These are phyloP conservation scores for Zygosaccharomyces siamensis DNA, from an alignment of 805 yeast species.

Conservation along the genomic window DNA sequence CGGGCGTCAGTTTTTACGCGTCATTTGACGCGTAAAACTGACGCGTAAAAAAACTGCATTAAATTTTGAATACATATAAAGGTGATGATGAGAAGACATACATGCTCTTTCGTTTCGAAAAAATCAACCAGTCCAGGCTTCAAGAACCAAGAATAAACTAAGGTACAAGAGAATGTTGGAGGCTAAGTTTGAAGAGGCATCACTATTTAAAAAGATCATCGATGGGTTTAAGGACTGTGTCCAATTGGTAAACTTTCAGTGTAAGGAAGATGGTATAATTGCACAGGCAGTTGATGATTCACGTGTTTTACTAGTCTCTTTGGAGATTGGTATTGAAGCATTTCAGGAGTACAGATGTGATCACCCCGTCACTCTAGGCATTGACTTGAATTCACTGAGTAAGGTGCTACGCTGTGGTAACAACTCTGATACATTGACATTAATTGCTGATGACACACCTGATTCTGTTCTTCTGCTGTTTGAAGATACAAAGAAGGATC, in stretches of 20 bases:
- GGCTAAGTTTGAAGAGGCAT: slow-evolving; percentile 93
- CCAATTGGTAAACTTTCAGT: slow-evolving; percentile 91
- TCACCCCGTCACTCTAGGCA: slow-evolving; percentile 84
- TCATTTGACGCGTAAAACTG: slow-evolving; percentile 5
- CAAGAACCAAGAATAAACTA: not conserved
- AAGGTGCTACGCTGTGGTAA: slow-evolving; percentile 90
- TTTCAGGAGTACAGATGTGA: slow-evolving; percentile 94
- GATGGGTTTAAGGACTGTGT: slow-evolving; percentile 95
- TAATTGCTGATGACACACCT: slow-evolving; percentile 85
- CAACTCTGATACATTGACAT: slow-evolving; percentile 79
- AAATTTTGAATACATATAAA: slow-evolving; percentile 1
- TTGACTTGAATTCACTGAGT: slow-evolving; percentile 80
- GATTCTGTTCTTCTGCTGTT: slow-evolving; percentile 75
- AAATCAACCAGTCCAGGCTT: too few relatives aligned
- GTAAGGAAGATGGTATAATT: slow-evolving; percentile 90
- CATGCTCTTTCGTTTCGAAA: not conserved
- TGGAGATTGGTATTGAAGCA: slow-evolving; percentile 82
- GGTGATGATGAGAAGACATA: slow-evolving; percentile 1
- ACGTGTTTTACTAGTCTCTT: slow-evolving; percentile 84
- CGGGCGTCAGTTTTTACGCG: not conserved
- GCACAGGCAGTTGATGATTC: slow-evolving; percentile 98
- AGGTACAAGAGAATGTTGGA: slow-evolving; percentile 64
- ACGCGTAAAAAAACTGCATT: slow-evolving; percentile 8
- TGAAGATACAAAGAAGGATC: slow-evolving; percentile 86
- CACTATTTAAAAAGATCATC: slow-evolving; percentile 83